These are phyloP conservation scores for Trypanosoma melophagium DNA, from an alignment of 208 protist genomes.

Conservation along the genomic window DNA sequence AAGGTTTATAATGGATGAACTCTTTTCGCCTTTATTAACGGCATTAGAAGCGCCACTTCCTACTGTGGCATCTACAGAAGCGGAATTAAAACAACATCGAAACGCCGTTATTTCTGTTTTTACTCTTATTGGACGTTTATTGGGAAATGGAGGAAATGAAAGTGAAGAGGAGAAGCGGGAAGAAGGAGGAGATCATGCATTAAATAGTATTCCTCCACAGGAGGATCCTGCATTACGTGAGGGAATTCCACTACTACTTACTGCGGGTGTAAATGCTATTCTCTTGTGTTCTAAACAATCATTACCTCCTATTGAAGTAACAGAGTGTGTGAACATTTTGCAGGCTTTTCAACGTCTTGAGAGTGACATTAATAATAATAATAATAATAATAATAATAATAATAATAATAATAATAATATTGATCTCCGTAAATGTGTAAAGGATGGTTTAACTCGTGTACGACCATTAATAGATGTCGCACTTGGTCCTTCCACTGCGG, in stretches of 20 bases:
- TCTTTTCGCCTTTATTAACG: slow-evolving; percentile 28
- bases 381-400: slow-evolving; percentile 5
- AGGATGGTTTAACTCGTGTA: slow-evolving; percentile 4
- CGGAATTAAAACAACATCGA: slow-evolving; percentile 36
- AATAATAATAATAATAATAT: not conserved
- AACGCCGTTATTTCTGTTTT: slow-evolving; percentile 63
- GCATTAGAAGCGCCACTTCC: slow-evolving; percentile 7
- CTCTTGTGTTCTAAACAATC: not conserved
- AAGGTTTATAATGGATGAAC: slow-evolving; percentile 46
- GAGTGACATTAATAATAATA: not conserved
- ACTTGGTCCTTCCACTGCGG: slow-evolving; percentile 16
- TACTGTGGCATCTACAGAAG: slow-evolving; percentile 5
- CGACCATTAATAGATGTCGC: slow-evolving; percentile 25
- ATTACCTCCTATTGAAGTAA: slow-evolving; percentile 23
- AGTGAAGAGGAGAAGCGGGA: slow-evolving; percentile 2
- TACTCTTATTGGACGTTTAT: slow-evolving; percentile 46
- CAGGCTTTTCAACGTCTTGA: slow-evolving; percentile 26
- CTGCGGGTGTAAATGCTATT: slow-evolving; percentile 14
- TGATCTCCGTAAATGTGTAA: not conserved
- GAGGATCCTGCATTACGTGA: not conserved
- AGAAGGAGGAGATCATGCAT: not conserved
- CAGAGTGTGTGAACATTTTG: slow-evolving; percentile 23
- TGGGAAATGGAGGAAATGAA: slow-evolving; percentile 18
- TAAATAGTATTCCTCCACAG: not conserved
- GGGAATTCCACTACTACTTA: slow-evolving; percentile 14